These are phyloP conservation scores for Galerina marginata DNA, from an alignment of 768 basidiomycete genomes.

Conservation along the genomic window DNA sequence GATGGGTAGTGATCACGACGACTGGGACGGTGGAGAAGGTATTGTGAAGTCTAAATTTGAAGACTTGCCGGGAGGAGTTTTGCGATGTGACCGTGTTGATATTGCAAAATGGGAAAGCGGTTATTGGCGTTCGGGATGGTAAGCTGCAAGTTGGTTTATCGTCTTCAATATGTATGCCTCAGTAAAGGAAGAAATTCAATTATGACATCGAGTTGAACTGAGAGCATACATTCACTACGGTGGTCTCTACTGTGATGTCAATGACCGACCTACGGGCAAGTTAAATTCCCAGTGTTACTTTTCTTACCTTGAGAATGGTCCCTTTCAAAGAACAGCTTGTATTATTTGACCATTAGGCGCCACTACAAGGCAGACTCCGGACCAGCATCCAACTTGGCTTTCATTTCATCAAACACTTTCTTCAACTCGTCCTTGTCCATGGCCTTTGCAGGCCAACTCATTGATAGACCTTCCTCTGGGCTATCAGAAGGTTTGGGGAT, in stretches of 20 bases:
- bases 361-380: constrained; percentile 6
- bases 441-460: constrained; percentile 78
- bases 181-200: too few species aligned
- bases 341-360: neutral
- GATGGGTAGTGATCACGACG: too few species aligned
- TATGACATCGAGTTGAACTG: too few species aligned
- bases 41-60: too few species aligned
- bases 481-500: constrained; percentile 81
- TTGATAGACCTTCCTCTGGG: constrained; percentile 69
- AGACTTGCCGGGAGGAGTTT: too few species aligned
- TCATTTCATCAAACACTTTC: constrained; percentile 62
- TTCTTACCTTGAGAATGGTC: too few species aligned
- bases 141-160: too few species aligned
- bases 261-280: neutral
- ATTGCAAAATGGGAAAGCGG: too few species aligned
- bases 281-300: neutral
- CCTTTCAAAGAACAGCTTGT: neutral
- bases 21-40: too few species aligned
- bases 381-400: constrained; percentile 31
- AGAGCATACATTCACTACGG: neutral
- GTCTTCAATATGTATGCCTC: too few species aligned
- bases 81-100: too few species aligned
- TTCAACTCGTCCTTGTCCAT: constrained; percentile 69
- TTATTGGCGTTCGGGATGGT: too few species aligned
- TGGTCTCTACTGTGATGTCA: neutral